Evolutionary conservation across 371 early-diverging fungal genomes (phyloP), one percentile per base, ranked within the genome.

Genomic region (Mucor saturninus): DNA sequence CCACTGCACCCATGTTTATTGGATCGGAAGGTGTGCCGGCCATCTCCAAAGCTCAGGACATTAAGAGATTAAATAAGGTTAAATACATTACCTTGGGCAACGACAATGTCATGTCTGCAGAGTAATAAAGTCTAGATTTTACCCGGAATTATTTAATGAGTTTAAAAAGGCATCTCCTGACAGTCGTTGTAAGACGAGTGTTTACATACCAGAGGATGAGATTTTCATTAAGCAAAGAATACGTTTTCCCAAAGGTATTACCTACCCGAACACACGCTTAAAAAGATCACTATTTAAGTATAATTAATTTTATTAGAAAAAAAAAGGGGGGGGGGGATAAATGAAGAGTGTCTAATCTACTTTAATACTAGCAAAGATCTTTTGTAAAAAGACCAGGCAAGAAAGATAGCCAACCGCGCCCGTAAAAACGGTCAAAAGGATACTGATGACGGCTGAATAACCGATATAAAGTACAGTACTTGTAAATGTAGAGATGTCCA

Each of bases 391-490:
- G 56, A 79, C 55, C 51, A 93, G 78, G 49, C 89, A 87, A 31
- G 93, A 84, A 15, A 89, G 70, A 67, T 89, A 93, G 13, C 95
- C 96, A 54, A 93, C 84, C 46, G 93, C 62, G 31, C 57, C 57
- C 30, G 57, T 56, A 42, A 56, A 42, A 4, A 61, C 40, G 59
- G 91, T 85, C 75, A 93, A 83, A 68, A 95, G 64, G 37, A 90
- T 26, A 67, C 89, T 88, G 67, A 91, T 92, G 59, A 94, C 85
- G 2, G 88, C 71, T 55, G 91, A 87, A 85, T 91, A 96, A n/a
- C 97, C 96, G 84, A 96, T 91, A 83, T 95, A 98, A 42, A 96
- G 84, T 11, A 95, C 79, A 28, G 89, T 84, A 57, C 93, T 90
- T 10, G 93, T 87, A 50, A 89, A 82, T 43, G 88, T 85, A 50